phyloP scores from a whole-genome alignment of 1,284 basidiomycete species.

The Fomitopsis pinicola region DNA sequence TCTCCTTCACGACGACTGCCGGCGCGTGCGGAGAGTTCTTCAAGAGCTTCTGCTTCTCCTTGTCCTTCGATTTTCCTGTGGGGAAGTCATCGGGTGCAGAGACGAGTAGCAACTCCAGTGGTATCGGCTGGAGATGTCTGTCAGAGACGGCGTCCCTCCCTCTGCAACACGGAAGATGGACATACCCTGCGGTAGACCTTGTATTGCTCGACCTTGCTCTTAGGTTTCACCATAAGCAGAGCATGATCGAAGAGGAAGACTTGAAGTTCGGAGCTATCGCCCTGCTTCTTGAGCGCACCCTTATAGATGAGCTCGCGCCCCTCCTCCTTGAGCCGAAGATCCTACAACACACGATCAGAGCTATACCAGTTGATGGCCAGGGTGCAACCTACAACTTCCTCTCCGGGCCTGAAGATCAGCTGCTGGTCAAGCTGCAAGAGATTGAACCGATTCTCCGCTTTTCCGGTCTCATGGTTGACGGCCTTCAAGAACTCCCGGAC shows the following conservation, averaged over 20 bases:
- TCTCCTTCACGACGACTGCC: slow-evolving; percentile 45
- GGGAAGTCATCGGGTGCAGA: slow-evolving; percentile 72
- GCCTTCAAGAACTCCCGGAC: slow-evolving; percentile 83
- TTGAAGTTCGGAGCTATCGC: slow-evolving; percentile 84
- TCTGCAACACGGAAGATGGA: too few species aligned
- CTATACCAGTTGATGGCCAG: not conserved
- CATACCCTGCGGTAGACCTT: slow-evolving; percentile 91
- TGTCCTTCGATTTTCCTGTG: slow-evolving; percentile 16
- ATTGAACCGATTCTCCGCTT: slow-evolving; percentile 92
- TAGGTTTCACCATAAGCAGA: slow-evolving; percentile 92
- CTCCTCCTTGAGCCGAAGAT: slow-evolving; percentile 84
- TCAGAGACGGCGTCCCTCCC: not conserved
- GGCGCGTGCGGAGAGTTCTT: slow-evolving; percentile 31
- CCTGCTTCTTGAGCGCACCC: slow-evolving; percentile 86
- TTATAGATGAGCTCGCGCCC: slow-evolving; percentile 92
- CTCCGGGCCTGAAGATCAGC: slow-evolving; percentile 80
- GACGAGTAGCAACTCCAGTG: slow-evolving; percentile 88
- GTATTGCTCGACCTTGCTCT: slow-evolving; percentile 89
- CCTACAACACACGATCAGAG: slow-evolving; percentile 40
- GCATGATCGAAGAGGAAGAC: slow-evolving; percentile 98
- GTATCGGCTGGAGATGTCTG: slow-evolving; percentile 72
- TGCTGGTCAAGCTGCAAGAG: slow-evolving; percentile 87
- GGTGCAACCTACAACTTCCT: slow-evolving; percentile 67
- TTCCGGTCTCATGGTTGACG: slow-evolving; percentile 91
- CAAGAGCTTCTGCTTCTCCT: slow-evolving; percentile 23